A percentile compares a stretch with the other conserved stretches of the same genome.
Conservation (phyloP, 1,139 yeast genomes). For the Hyphopichia fennica region DNA sequence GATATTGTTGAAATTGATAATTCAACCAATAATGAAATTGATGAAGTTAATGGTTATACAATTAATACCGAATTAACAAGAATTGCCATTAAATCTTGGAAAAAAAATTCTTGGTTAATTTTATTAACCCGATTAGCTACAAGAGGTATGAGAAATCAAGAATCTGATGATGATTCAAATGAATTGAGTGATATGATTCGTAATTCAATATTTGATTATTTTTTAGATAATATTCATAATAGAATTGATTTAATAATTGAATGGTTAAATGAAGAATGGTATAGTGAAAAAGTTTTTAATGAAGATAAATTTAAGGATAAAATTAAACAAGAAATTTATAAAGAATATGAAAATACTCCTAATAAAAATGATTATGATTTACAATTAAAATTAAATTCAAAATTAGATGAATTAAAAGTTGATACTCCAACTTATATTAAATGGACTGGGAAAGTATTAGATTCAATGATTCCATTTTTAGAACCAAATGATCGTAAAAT, state of each 20-base stretch:
- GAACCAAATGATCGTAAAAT: slow-evolving; percentile 78
- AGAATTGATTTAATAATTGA: slow-evolving; percentile 79
- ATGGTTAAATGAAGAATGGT: slow-evolving; percentile 98
- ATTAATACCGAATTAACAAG: slow-evolving; percentile 43
- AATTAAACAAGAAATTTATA: slow-evolving; percentile 12
- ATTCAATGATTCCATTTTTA: slow-evolving; percentile 78
- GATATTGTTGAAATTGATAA: slow-evolving; percentile 16
- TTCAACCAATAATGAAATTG: slow-evolving; percentile 10
- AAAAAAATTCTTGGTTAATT: slow-evolving; percentile 72
- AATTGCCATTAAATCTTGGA: slow-evolving; percentile 64
- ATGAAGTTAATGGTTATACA: slow-evolving; percentile 10
- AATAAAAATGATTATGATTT: slow-evolving; percentile 9
- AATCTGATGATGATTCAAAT: slow-evolving; percentile 12
- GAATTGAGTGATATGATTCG: slow-evolving; percentile 63
- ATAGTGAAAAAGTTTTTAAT: slow-evolving; percentile 56
- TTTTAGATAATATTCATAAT: slow-evolving; percentile 69
- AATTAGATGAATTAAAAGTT: slow-evolving; percentile 10
- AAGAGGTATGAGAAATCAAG: slow-evolving; percentile 57
- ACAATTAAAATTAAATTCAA: slow-evolving; percentile 9
- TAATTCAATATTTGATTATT: slow-evolving; percentile 68
- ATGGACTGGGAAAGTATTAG: slow-evolving; percentile 75
- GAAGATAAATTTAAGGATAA: slow-evolving; percentile 22
- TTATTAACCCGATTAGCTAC: slow-evolving; percentile 78
- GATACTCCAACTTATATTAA: slow-evolving; percentile 54
- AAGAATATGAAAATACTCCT: slow-evolving; percentile 13